Conservation (phyloP, 495 filamentous ascomycete genomes). For the Aspergillus wentii region DNA sequence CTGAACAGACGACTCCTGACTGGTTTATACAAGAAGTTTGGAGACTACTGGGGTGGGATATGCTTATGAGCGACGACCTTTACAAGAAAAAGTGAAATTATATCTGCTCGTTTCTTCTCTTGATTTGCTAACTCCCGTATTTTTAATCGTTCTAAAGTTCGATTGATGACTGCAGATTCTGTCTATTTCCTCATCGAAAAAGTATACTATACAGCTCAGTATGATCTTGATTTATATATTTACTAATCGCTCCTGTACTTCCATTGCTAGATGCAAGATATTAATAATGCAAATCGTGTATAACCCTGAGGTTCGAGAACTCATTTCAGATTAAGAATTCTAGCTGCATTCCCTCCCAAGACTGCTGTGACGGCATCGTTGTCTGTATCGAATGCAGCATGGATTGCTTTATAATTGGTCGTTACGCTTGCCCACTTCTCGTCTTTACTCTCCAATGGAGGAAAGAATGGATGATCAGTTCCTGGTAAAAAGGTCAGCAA, state of each 20-base stretch:
- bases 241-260: too few species aligned
- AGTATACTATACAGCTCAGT: too few species aligned
- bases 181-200: too few species aligned
- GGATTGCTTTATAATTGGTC: constrained; percentile 70
- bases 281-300: background rate
- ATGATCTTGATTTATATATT: too few species aligned
- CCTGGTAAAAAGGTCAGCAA: constrained; percentile 34
- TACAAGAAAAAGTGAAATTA: too few species aligned
- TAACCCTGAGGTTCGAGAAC: too few species aligned
- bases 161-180: too few species aligned
- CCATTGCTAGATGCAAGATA: background rate
- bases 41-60: constrained; percentile 46
- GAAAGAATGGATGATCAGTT: constrained; percentile 95
- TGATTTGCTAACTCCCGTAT: too few species aligned
- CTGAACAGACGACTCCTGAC: constrained; percentile 22
- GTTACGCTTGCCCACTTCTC: constrained; percentile 79
- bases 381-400: constrained; percentile 51
- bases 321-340: constrained; percentile 54
- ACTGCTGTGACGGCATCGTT: constrained; percentile 44
- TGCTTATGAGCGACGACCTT: constrained; percentile 14
- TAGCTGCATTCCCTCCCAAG: constrained; percentile 67
- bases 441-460: constrained; percentile 59
- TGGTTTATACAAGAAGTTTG: constrained; percentile 47
- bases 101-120: too few species aligned
- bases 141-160: too few species aligned